Base-by-base conservation (phyloP, 306 rosid species). In the Betula pendula region DNA sequence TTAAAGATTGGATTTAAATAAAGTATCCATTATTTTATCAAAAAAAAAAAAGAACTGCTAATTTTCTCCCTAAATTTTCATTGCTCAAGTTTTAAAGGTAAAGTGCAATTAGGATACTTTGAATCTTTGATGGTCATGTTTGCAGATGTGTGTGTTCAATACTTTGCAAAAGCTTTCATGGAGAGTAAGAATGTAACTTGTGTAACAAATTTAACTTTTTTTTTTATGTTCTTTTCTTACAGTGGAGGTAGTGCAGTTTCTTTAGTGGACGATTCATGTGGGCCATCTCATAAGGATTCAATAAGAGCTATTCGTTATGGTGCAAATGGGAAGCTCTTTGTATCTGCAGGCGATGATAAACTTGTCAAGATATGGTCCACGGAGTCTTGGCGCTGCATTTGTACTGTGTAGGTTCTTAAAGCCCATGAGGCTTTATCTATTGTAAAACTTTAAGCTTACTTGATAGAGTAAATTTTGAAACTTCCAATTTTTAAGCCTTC, bases 281-380 rank as follows among this genome's bases (percentile, higher is more conserved):
- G 51, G 38, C 68, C 87, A 0, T 83, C 79, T 69, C 98, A 90
- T 68, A 90, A 80, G 80, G 96, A 89, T 63, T 90, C 87, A 48
- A 88, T 95, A 29, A 84, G 98, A 84, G 92, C 97, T 66, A 81
- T 92, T 81, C 89, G 88, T 38, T 95, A 88, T 17, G 91, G 92
- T 40, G 88, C 91, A 1, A 77, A 82, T 0, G 97, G 98, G 71
- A 85, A 84, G 73, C 87, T 92, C 40, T 87, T 95, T 77, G 92
- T 89, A 14, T 90, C 98, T 22, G 97, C 98, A 0, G 98, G 97
- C 11, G 97, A 92, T 80, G 97, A 95, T 80, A 92, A 95, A 85
- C 80, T 86, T 76, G 88, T 95, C 70, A 95, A 89, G 86, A 81
- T 95, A 50, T 95, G 97, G 98, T 89, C 89, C 19, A 56, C 96